A percentile compares a stretch with the other conserved stretches of the same genome.
These are phyloP conservation scores for Aureobasidium lini DNA, from an alignment of 2,329 filamentous ascomycete species.

Conservation along the genomic window DNA sequence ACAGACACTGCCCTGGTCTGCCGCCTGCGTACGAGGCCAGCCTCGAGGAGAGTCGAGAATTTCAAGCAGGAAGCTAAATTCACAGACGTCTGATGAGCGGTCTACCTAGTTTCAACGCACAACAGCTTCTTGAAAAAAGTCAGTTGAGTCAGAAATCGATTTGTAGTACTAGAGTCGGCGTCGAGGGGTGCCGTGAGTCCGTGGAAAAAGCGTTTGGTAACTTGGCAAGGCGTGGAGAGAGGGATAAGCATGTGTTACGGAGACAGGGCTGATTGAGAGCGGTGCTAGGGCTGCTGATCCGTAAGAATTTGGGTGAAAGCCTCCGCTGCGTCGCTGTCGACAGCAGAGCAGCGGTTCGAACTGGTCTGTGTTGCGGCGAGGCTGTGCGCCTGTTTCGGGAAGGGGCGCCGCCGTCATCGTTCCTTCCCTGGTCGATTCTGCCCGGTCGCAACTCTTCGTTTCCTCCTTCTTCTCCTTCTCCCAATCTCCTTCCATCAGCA, in stretches of 20 bases:
- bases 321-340: background rate
- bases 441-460: constrained; percentile 1
- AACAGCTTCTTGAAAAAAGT: background rate
- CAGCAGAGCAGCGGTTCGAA: background rate
- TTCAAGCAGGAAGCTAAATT: background rate
- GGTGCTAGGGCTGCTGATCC: background rate
- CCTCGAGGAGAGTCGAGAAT: background rate
- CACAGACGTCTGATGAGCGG: background rate
- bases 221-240: constrained; percentile 6
- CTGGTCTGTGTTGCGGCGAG: constrained; percentile 7
- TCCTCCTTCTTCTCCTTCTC: background rate
- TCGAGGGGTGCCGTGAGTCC: background rate
- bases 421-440: constrained; percentile 7
- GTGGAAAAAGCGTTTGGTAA: background rate
- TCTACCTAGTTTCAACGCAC: background rate
- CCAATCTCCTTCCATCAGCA: background rate
- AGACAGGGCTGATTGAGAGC: constrained; percentile 3
- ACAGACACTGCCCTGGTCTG: background rate
- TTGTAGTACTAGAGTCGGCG: background rate
- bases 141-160: background rate
- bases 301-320: background rate
- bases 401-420: background rate
- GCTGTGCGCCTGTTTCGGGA: constrained; percentile 7
- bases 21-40: background rate
- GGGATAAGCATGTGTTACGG: background rate